Base-by-base conservation (phyloP, 257 asterid genomes). In the Solanum chilense region DNA sequence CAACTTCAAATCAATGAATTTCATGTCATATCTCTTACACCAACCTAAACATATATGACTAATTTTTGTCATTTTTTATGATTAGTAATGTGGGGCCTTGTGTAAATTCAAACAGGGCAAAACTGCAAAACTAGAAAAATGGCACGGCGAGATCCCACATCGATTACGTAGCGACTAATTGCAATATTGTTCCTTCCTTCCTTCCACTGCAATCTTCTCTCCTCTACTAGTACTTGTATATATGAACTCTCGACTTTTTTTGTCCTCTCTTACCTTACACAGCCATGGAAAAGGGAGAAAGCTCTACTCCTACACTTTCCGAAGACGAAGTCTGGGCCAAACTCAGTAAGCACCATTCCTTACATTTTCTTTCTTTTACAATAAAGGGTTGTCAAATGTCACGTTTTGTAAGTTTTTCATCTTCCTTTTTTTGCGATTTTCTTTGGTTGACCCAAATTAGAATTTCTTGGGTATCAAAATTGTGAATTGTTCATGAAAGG, bases 281-380 rank as follows among this genome's bases (percentile, higher is more conserved):
- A 52, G 74, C 27, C 37, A 96, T 96, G 99, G 98, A 96, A 66
- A 91, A 82, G 81, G 99, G 96, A 31, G 95, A 95, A 90, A 90
- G 93, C 89, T 94, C 97, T 4, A 88, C 35, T 75, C 87, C 96
- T 88, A 87, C 86, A 88, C 86, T 90, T 64, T 84, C 88, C 78
- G 16, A 70, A 76, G 85, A 74, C 84, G 92, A 89, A 74, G 86
- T 94, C 85, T 95, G 99, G 99, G 98, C 98, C 3, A 95, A 93
- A 94, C 93, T 96, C 85, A 96, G 99, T 96, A 89, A 62, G 45
- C 20, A 23, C 42, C n/a, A 1, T 87, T 84, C 84, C 39, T 84
- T 85, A 31, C 13, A 25, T 21, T 74, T 68, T 42, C n/a, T 74
- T 68, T 42, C n/a, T 37, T 44, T 44, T 7, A 12, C 39, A 37